Conservation (phyloP, 306 rosid species). For the Trifolium subterraneum region DNA sequence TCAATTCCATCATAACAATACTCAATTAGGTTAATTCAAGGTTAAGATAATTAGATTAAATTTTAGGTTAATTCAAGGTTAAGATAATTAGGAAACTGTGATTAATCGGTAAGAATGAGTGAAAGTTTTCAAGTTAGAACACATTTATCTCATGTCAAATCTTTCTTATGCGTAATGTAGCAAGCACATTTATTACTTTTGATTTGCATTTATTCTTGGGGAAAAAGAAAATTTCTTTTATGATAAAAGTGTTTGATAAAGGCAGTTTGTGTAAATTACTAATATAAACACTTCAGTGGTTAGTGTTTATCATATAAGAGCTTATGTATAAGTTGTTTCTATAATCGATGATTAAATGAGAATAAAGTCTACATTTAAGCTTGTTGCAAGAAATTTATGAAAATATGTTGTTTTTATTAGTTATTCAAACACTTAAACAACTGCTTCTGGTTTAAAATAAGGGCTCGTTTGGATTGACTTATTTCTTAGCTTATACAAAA, state of each 20-base stretch:
- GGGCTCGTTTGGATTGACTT: too few relatives aligned
- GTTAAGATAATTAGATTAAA: not conserved
- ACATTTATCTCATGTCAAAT: not conserved
- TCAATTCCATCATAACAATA: not conserved
- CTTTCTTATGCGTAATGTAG: not conserved
- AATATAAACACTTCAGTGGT: too few relatives aligned
- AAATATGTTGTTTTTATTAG: not conserved
- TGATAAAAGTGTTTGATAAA: too few relatives aligned
- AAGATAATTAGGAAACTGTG: slow-evolving; percentile 8
- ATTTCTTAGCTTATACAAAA: too few relatives aligned
- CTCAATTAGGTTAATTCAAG: slow-evolving; percentile 8
- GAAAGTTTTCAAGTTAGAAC: not conserved
- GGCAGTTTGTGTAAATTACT: too few relatives aligned
- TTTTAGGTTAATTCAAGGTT: not conserved
- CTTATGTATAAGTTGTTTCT: not conserved
- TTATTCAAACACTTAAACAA: not conserved
- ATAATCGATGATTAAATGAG: not conserved
- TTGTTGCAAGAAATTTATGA: not conserved
- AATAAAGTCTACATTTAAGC: not conserved
- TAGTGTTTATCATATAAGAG: not conserved
- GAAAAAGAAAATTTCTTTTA: too few relatives aligned
- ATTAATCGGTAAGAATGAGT: not conserved
- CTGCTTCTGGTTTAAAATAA: too few relatives aligned
- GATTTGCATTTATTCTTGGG: too few relatives aligned
- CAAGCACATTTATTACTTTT: not conserved